Conservation (phyloP, 192 early-diverging fungal genomes). For the Coemansia furcata region DNA sequence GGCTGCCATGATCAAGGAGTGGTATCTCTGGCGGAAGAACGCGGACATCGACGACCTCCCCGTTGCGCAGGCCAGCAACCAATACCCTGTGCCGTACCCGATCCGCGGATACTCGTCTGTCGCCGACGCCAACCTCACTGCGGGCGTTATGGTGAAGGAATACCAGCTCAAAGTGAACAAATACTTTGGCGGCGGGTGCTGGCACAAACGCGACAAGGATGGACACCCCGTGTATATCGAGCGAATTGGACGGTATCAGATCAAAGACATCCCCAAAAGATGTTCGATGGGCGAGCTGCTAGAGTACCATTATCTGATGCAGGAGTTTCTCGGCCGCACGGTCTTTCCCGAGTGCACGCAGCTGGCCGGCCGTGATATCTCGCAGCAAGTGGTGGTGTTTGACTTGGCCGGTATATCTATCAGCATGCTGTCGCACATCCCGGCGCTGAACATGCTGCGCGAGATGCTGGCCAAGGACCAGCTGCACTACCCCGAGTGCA, state of each 20-base stretch:
- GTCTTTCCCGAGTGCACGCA: constrained; percentile 78
- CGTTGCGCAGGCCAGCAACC: constrained; percentile 57
- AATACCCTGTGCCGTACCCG: constrained; percentile 61
- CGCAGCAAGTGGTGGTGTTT: constrained; percentile 85
- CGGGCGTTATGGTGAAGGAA: constrained; percentile 60
- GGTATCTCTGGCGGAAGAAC: constrained; percentile 61
- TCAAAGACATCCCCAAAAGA: constrained; percentile 62
- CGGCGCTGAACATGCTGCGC: constrained; percentile 65
- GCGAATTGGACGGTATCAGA: constrained; percentile 70
- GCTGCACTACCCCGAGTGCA: constrained; percentile 92
- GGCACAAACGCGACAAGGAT: constrained; percentile 87
- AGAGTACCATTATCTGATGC: constrained; percentile 67
- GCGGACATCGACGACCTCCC: constrained; percentile 61
- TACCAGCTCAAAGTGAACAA: constrained; percentile 59
- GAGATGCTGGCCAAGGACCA: constrained; percentile 83
- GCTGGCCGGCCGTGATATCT: constrained; percentile 63
- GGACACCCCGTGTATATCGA: constrained; percentile 93
- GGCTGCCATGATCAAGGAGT: constrained; percentile 57
- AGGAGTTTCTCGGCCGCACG: constrained; percentile 66
- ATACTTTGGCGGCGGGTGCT: constrained; percentile 68
- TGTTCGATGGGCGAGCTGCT: constrained; percentile 61
- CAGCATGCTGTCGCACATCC: constrained; percentile 64
- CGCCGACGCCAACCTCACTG: constrained; percentile 63
- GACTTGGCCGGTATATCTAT: constrained; percentile 86
- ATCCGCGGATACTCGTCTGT: constrained; percentile 64